These are phyloP conservation scores for Cadophora gregata DNA, from an alignment of 2,329 filamentous ascomycete genomes.

Conservation along the genomic window DNA sequence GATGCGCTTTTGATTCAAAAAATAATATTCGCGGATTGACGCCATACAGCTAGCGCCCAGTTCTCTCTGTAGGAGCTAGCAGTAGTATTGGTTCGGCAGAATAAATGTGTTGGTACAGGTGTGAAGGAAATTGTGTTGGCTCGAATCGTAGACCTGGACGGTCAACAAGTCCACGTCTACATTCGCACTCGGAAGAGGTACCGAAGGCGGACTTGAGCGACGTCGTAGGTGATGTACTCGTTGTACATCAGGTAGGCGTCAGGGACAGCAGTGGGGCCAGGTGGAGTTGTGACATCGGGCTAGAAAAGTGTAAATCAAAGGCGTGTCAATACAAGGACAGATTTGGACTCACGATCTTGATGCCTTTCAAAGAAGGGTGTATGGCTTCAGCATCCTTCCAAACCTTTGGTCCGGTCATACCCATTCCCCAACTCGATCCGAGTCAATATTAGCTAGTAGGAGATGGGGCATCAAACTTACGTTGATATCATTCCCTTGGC, in stretches of 20 bases:
- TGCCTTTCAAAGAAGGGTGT: slow-evolving; percentile 67
- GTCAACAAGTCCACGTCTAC: slow-evolving; percentile 13
- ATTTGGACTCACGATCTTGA: slow-evolving; percentile 66
- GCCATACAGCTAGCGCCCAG: not conserved
- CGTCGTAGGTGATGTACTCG: slow-evolving; percentile 75
- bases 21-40: not conserved
- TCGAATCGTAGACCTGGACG: no score
- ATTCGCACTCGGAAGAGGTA: slow-evolving; percentile 67
- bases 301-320: slow-evolving; percentile 37
- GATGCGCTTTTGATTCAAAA: slow-evolving; percentile 2
- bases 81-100: not conserved
- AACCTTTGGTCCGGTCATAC: slow-evolving; percentile 63
- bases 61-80: not conserved
- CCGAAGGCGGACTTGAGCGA: slow-evolving; percentile 71
- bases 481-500: slow-evolving; percentile 54
- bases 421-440: slow-evolving; percentile 71
- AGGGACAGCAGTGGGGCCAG: slow-evolving; percentile 54
- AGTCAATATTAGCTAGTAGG: not conserved
- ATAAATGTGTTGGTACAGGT: slow-evolving; percentile 4
- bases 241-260: slow-evolving; percentile 66
- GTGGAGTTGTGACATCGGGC: slow-evolving; percentile 56
- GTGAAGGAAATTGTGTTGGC: not conserved
- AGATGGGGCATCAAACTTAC: slow-evolving; percentile 17
- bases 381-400: slow-evolving; percentile 80
- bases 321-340: not conserved